These are phyloP conservation scores for Colletotrichum sp. DNA, from an alignment of 2,329 filamentous ascomycete genomes.

Conservation along the genomic window DNA sequence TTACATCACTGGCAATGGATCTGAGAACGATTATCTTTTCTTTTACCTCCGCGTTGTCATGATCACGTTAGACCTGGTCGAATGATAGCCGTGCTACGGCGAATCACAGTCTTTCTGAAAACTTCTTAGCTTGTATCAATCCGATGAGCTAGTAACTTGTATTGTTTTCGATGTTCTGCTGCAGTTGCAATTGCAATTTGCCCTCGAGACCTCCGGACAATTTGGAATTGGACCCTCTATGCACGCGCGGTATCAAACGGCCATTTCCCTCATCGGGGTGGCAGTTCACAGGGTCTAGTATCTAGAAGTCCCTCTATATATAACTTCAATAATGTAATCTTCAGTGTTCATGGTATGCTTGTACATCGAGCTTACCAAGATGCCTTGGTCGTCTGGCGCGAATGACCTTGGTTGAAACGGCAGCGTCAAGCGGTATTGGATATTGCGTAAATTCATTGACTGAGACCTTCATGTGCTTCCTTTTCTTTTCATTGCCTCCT, in stretches of 20 bases:
- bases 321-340: not conserved
- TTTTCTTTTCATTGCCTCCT: not conserved
- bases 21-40: not conserved
- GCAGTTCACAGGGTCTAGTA: rapidly evolving
- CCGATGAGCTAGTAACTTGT: not conserved
- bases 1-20: no score
- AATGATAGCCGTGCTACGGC: not conserved
- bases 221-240: rapidly evolving
- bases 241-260: rapidly evolving
- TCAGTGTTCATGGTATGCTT: not conserved
- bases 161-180: not conserved
- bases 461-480: rapidly evolving
- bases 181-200: rapidly evolving
- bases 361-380: not conserved
- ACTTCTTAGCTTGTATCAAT: rapidly evolving
- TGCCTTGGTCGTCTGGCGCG: not conserved
- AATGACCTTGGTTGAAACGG: not conserved
- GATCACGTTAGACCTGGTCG: not conserved
- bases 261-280: rapidly evolving
- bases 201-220: rapidly evolving
- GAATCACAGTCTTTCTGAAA: not conserved
- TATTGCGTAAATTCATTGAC: rapidly evolving
- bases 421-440: not conserved
- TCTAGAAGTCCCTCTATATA: rapidly evolving
- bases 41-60: not conserved